Evolutionary conservation across 208 protist species (phyloP), one percentile per base, ranked within the genome.

Genomic region (Leptomonas seymouri): DNA sequence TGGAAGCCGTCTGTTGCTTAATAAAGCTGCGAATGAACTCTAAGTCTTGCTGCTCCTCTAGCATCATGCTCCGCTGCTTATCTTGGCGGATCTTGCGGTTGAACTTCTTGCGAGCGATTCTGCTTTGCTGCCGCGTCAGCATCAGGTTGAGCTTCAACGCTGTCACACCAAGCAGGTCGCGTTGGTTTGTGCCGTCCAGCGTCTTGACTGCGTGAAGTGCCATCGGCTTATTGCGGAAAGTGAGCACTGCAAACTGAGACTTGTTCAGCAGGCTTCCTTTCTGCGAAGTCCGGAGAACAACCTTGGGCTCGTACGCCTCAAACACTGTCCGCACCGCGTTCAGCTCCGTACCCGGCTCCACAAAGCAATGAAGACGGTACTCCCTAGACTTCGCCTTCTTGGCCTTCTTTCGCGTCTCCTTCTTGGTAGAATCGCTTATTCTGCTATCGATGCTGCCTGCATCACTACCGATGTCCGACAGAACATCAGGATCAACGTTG

Each of bases 241-340:
- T 93, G n/a, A 96, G 77, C 20, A 96, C 91, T 7, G 91, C 91
- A 70, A 82, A 96, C 63, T 94, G 91, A 31, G 89, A 84, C 71
- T 94, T 93, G 79, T 96, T 96, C 55, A 96, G 81, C 36, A 93
- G 62, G 74, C 83, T 96, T 7, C 91, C 91, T 68, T 96, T 89
- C 71, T 96, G 91, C 20, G 89, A 82, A 3, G 82, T 86, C 18
- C 92, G 81, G 15, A 95, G 61, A 31, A 87, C 78, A 0, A 95
- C 87, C 60, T 94, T 96, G 2, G 91, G 91, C 59, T 91, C 87
- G 74, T 96, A 96, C 8, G 74, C 80, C 42, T 94, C 88, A 61
- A 96, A 94, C 6, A 93, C 88, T 0, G 80, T 93, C 6, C 91
- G 86, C 25, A 96, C 87, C 3, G 74, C 86, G 58, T 96, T 94